Evolutionary conservation across 2,329 filamentous ascomycete species (phyloP), one percentile per base, ranked within the genome.

Genomic region (Ambrosiella xylebori): DNA sequence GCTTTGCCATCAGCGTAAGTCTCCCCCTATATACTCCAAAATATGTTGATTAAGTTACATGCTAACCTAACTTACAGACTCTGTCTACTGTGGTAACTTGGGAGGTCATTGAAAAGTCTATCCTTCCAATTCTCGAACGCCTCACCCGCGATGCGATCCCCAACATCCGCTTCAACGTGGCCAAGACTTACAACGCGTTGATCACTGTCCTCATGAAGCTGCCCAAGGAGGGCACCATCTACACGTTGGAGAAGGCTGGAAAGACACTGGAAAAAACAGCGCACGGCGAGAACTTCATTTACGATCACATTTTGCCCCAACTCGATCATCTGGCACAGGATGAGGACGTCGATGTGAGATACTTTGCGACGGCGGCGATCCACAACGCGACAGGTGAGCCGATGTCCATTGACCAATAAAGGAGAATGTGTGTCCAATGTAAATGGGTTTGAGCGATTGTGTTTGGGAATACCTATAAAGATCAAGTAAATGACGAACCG

Each of bases 81-180:
- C 82, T 98, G 62, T 86, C 93, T 37, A 86, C 86, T 38, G 94
- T 95, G 57, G 87, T 98, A 65, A 94, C 86, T 69, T 80, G 97
- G 65, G 87, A 90, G 60, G 91, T 97, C 61, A 95, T 98, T 69
- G 84, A 88, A 67, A 85, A 86, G 68, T 93, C 88, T 39, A 94
- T 98, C 64, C 80, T 98, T 19, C 93, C 93, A 44, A 97, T 98
- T 78, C 81, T 98, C 68, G 88, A 95, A 71, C 88, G 91, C 74
- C 85, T 98, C 57, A 88, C 94, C 56, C 80, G 81, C 51, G 93
- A 98, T 68, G 89, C 94, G 50, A 98, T 98, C 62, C 93, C 93
- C 64, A 98, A 98, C 74, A 98, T 98, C 69, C 88, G 93, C 56
- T 98, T 98, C 80, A 98, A 98, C 71, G 93, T 98, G 53, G 93